Base-by-base conservation (phyloP, 78 protist genomes). In the Dictyostelium capitatum region DNA sequence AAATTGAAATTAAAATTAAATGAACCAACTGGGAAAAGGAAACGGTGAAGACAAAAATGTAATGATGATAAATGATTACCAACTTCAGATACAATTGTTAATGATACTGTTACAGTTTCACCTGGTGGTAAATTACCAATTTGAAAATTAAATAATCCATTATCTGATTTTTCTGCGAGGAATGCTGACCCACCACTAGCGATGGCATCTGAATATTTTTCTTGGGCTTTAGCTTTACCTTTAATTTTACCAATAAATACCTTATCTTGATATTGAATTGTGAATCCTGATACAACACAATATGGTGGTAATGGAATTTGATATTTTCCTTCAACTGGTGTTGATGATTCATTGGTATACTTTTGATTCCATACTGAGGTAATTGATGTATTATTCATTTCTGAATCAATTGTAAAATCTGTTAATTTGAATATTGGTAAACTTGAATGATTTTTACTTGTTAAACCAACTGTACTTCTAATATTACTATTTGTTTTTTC, bases 41-140 rank as follows among this genome's bases (percentile, higher is more conserved):
- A 70, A 15, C 72, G 28, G 53, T 83, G 90, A 4, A 83, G 19
- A 53, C 65, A 83, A 28, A 30, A 70, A 6, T 83, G 90, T 17
- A 83, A 46, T 37, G 20, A 37, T 10, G 56, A 19, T 8, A 32
- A n/a, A 41, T 83, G 80, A 3, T 12, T 23, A 30, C 90, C 79
- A 32, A 97, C 91, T 37, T 94, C 97, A 3, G 94, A 69, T 5
- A 95, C 69, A 47, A 95, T 94, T 41, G 93, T 94, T 53, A 97
- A 80, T 20, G 12, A 2, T 17, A 97, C 48, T 17, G 56, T 8
- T 3, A 92, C 92, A n/a, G 1, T 6, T 43, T 51, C 53, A 43
- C 32, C 23, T 14, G 96, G 93, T 15, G 93, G 97, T 37, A 98
- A 48, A 74, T 95, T 95, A 70, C 99, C 99, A 14, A 98, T 74